phyloP scores from a whole-genome alignment of 352 stramenopile genomes.

The Pythium biforme region DNA sequence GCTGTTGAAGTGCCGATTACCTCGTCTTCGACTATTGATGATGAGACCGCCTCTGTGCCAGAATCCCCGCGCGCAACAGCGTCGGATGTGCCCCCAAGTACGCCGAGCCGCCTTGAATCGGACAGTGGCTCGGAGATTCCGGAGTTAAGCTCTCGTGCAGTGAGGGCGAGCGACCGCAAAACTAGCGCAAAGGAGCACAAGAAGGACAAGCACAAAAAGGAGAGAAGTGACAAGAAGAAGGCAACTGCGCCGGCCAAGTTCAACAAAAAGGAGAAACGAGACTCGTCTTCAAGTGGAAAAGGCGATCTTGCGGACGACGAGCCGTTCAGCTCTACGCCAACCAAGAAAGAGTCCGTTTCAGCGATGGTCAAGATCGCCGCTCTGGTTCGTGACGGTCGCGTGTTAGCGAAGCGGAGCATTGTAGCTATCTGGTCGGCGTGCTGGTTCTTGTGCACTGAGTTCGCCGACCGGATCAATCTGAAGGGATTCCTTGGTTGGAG shows the following conservation, averaged over 20 bases:
- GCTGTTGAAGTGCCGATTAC: not conserved
- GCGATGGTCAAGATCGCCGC: constrained; percentile 6
- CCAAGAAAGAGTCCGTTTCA: constrained; percentile 1
- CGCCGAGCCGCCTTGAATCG: constrained; percentile 6
- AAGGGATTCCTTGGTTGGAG: constrained; percentile 38
- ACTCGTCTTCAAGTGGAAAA: constrained; percentile 38
- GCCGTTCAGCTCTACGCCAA: constrained; percentile 7
- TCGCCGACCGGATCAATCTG: constrained; percentile 42
- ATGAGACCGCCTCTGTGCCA: not conserved
- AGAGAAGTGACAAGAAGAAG: constrained; percentile 53
- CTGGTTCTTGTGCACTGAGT: constrained; percentile 26
- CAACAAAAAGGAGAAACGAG: constrained; percentile 63
- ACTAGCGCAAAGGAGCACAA: constrained; percentile 34
- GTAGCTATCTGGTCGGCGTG: constrained; percentile 9
- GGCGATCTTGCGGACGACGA: constrained; percentile 34
- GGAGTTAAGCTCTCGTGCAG: not conserved
- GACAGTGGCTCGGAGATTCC: constrained; percentile 25
- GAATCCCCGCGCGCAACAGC: not conserved
- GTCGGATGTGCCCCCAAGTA: not conserved
- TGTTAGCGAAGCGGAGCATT: constrained; percentile 3
- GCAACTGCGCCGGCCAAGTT: constrained; percentile 9
- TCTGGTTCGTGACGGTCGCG: constrained; percentile 9
- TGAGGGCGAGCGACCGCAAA: constrained; percentile 33
- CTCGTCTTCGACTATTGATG: not conserved
- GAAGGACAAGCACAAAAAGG: constrained; percentile 64